phyloP scores from a whole-genome alignment of 2,329 filamentous ascomycete species.

The Epichloe typhina region DNA sequence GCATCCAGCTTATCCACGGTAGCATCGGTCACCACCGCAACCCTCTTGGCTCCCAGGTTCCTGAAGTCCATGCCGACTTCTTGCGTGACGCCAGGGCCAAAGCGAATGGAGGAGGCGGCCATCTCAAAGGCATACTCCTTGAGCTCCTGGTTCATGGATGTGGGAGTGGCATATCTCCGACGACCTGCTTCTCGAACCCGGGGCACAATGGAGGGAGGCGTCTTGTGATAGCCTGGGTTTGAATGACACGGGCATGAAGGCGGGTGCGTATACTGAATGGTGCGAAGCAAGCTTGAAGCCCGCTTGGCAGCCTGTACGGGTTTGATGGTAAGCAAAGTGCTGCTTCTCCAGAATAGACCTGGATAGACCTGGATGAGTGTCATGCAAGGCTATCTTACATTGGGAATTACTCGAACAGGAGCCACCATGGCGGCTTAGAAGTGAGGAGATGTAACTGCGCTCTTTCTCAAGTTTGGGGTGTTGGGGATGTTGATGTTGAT shows the following conservation, averaged over 20 bases:
- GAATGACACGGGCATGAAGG: constrained; percentile 86
- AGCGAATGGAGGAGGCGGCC: constrained; percentile 89
- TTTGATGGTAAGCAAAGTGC: background rate
- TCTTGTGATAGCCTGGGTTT: constrained; percentile 68
- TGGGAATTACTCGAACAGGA: constrained; percentile 20
- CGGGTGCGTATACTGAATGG: constrained; percentile 83
- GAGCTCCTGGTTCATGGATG: constrained; percentile 38
- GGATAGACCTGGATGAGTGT: background rate
- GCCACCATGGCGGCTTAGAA: constrained; percentile 13
- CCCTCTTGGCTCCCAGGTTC: constrained; percentile 76
- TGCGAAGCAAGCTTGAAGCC: constrained; percentile 63
- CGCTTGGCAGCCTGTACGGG: constrained; percentile 40
- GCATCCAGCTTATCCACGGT: constrained; percentile 73
- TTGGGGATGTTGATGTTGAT: background rate
- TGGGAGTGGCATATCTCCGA: constrained; percentile 58
- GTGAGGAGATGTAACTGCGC: background rate
- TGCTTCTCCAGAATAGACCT: background rate
- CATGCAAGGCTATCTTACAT: constrained; percentile 13
- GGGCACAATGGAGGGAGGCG: constrained; percentile 42
- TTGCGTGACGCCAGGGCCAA: constrained; percentile 83
- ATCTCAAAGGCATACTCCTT: constrained; percentile 99
- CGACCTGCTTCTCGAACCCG: constrained; percentile 23
- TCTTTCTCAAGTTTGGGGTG: background rate
- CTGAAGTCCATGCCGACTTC: constrained; percentile 97
- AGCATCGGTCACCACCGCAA: constrained; percentile 82